A percentile compares a stretch with the other conserved stretches of the same genome.
These are phyloP conservation scores for Pseudocercospora fuligena DNA, from an alignment of 2,329 filamentous ascomycete genomes.

Conservation along the genomic window DNA sequence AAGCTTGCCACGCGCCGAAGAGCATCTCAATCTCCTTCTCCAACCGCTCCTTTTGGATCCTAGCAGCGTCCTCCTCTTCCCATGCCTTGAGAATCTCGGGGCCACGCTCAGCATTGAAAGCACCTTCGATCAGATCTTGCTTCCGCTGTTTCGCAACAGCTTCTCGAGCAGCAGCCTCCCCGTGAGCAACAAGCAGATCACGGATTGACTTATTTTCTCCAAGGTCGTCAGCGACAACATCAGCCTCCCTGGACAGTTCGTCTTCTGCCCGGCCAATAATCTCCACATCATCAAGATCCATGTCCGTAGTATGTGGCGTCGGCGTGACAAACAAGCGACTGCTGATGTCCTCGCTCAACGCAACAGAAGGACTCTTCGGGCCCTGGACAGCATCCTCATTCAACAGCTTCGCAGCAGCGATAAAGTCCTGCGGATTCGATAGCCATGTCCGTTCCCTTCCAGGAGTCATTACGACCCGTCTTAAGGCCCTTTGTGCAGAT, in stretches of 20 bases:
- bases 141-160: neutral
- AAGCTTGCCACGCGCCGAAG: no score
- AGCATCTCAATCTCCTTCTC: neutral
- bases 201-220: neutral
- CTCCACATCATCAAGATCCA: neutral
- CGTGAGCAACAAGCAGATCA: neutral
- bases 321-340: neutral
- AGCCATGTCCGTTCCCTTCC: neutral
- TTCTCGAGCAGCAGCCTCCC: neutral
- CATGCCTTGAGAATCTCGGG: neutral
- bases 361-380: neutral
- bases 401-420: neutral
- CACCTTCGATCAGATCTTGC: neutral
- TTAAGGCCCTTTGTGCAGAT: neutral
- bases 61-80: neutral
- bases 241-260: neutral
- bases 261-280: neutral
- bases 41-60: neutral
- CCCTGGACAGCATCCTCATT: neutral
- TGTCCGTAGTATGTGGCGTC: neutral
- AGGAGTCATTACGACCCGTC: neutral
- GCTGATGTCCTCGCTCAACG: neutral
- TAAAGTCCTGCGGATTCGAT: neutral
- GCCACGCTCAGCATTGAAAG: neutral
- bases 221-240: neutral